Conservation (phyloP, 2,329 filamentous ascomycete species). For the Chalaropsis ovoidea region DNA sequence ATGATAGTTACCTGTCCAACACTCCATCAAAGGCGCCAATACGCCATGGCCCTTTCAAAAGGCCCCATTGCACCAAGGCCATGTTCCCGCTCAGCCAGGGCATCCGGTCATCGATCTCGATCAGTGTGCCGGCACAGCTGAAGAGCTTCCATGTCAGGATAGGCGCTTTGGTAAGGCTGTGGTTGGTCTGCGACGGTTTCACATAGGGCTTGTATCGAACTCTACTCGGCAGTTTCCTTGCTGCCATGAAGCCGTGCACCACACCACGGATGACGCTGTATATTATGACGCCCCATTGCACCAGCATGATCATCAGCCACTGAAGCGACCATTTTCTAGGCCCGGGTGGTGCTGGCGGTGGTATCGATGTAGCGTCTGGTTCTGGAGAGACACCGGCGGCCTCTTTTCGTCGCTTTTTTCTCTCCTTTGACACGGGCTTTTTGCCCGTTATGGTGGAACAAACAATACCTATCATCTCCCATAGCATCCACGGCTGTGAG, state of each 20-base stretch:
- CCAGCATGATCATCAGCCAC: slow-evolving; percentile 44
- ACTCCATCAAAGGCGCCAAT: slow-evolving; percentile 65
- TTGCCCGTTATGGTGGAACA: slow-evolving; percentile 35
- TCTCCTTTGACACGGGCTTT: slow-evolving; percentile 27
- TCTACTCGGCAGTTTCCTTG: slow-evolving; percentile 27
- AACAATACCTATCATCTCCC: slow-evolving; percentile 69
- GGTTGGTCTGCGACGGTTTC: slow-evolving; percentile 23
- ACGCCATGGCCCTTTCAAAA: slow-evolving; percentile 62
- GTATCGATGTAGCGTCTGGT: background rate
- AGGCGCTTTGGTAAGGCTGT: slow-evolving; percentile 41
- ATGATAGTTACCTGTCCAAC: slow-evolving; percentile 78
- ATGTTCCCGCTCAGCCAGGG: slow-evolving; percentile 75
- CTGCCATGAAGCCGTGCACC: slow-evolving; percentile 32
- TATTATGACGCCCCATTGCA: slow-evolving; percentile 46
- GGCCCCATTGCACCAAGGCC: slow-evolving; percentile 64
- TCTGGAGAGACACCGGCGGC: background rate
- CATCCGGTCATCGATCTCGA: slow-evolving; percentile 71
- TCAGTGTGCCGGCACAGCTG: slow-evolving; percentile 59
- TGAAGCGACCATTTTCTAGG: slow-evolving; percentile 35
- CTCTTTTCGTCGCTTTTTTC: slow-evolving; percentile 16
- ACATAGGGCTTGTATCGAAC: slow-evolving; percentile 22
- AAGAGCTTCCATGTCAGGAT: slow-evolving; percentile 69
- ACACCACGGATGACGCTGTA: slow-evolving; percentile 57
- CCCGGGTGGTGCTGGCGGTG: background rate
- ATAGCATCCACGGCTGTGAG: slow-evolving; percentile 81